These are phyloP conservation scores for Trichoderma asperellum DNA, from an alignment of 2,329 filamentous ascomycete genomes.

Conservation along the genomic window DNA sequence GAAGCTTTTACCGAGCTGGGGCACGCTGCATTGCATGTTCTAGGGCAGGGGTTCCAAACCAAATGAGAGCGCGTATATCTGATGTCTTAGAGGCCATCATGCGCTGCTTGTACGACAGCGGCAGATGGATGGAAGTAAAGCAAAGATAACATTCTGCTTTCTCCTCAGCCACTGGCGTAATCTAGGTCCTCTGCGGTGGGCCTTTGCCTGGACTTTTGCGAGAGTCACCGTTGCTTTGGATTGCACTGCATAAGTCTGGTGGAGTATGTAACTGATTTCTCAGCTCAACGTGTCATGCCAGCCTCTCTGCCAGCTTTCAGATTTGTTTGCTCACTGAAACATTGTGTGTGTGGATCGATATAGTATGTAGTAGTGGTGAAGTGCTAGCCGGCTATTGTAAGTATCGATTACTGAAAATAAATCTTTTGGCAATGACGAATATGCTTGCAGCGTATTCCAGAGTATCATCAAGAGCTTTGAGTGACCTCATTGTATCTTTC, in stretches of 20 bases:
- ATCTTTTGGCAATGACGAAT: background rate
- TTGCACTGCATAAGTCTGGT: background rate
- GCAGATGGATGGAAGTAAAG: background rate
- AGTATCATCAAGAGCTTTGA: background rate
- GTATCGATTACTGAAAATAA: background rate
- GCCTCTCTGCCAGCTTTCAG: background rate
- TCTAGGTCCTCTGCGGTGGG: background rate
- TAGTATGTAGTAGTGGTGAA: background rate
- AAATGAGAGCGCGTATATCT: background rate
- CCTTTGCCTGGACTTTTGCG: background rate
- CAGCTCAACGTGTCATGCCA: background rate
- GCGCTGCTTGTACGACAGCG: background rate
- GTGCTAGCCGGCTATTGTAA: background rate
- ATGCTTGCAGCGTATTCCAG: too few species aligned
- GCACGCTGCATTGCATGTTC: background rate
- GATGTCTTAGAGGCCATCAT: background rate
- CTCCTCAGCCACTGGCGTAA: background rate
- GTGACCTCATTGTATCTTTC: background rate
- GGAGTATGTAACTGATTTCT: background rate
- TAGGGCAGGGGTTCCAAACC: background rate
- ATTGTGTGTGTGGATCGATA: background rate
- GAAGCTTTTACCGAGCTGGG: constrained; percentile 8
- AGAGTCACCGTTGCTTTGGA: background rate
- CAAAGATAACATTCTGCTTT: background rate
- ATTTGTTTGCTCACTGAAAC: background rate